Percentiles rank a stretch among this genome's conserved stretches.
Conservation (phyloP, 768 basidiomycete genomes). For the Leucocoprinus leucothites region DNA sequence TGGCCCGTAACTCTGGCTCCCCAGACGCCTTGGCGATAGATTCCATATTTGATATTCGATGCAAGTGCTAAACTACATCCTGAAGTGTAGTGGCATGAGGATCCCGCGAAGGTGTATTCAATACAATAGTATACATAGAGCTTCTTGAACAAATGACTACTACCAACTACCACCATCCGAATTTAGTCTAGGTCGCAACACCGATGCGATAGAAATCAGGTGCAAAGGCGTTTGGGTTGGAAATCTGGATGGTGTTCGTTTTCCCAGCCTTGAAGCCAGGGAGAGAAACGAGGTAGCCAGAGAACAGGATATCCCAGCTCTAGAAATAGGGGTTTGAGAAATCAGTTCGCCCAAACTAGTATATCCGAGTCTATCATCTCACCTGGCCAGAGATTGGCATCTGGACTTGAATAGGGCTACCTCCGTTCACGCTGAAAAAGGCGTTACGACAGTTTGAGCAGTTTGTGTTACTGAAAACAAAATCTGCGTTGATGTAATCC, state of each 20-base stretch:
- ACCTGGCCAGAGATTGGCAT: constrained; percentile 50
- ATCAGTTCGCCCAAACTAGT: neutral
- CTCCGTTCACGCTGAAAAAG: constrained; percentile 45
- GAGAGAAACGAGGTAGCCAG: constrained; percentile 38
- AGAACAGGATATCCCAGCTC: constrained; percentile 44
- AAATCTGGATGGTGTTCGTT: constrained; percentile 40
- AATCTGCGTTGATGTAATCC: constrained; percentile 48
- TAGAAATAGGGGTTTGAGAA: constrained; percentile 14
- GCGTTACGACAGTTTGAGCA: constrained; percentile 49
- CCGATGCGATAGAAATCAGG: constrained; percentile 43
- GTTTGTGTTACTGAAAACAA: constrained; percentile 37
- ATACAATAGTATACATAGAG: neutral
- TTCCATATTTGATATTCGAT: no score
- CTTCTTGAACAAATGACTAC: neutral
- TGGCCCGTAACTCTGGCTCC: neutral
- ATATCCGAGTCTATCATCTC: constrained; percentile 4
- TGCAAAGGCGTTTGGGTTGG: constrained; percentile 39
- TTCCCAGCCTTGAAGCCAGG: constrained; percentile 42
- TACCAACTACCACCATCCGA: neutral
- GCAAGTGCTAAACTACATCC: neutral
- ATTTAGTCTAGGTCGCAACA: constrained; percentile 22
- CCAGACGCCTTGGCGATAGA: no score
- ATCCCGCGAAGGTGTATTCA: constrained; percentile 1
- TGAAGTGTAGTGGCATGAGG: neutral
- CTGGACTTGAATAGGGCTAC: constrained; percentile 37